These are phyloP conservation scores for Pterulicium gracile DNA, from an alignment of 1,284 basidiomycete genomes.

Conservation along the genomic window DNA sequence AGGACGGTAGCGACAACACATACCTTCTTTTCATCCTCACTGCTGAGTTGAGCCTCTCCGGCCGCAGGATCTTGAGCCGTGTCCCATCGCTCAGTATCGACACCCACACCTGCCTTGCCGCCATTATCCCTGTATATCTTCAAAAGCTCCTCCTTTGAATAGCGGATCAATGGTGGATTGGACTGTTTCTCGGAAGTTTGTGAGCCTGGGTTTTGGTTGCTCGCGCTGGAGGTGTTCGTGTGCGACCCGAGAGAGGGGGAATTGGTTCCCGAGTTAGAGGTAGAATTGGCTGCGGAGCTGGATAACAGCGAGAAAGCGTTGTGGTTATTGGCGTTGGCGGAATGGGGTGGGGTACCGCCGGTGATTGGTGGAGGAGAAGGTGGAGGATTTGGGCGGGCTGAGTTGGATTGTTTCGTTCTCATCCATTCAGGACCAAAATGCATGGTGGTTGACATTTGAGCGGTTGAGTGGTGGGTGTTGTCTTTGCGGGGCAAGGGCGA, in stretches of 20 bases:
- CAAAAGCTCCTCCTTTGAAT: slow-evolving; percentile 78
- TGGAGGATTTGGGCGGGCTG: not conserved
- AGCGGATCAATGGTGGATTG: slow-evolving; percentile 36
- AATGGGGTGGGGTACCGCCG: not conserved
- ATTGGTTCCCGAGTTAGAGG: slow-evolving; percentile 28
- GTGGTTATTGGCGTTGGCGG: not conserved
- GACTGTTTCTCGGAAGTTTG: not conserved
- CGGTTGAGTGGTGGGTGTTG: no score
- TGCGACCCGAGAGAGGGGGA: slow-evolving; percentile 62
- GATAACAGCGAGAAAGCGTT: not conserved
- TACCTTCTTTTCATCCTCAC: slow-evolving; percentile 84
- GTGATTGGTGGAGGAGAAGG: not conserved
- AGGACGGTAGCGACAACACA: slow-evolving; percentile 10
- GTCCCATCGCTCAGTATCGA: slow-evolving; percentile 81
- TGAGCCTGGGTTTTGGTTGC: not conserved
- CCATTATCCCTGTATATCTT: slow-evolving; percentile 76
- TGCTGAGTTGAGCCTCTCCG: slow-evolving; percentile 62
- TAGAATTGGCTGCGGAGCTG: not conserved
- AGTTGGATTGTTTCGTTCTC: slow-evolving; percentile 45
- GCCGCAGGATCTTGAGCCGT: slow-evolving; percentile 46
- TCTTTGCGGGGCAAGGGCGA: no score
- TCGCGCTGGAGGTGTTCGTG: not conserved
- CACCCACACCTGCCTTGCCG: slow-evolving; percentile 60
- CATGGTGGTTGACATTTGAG: slow-evolving; percentile 72
- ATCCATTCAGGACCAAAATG: slow-evolving; percentile 88